Evolutionary conservation across 164 flowering plant genomes (phyloP).

Genomic region (Chloranthus sessilifolius): DNA sequence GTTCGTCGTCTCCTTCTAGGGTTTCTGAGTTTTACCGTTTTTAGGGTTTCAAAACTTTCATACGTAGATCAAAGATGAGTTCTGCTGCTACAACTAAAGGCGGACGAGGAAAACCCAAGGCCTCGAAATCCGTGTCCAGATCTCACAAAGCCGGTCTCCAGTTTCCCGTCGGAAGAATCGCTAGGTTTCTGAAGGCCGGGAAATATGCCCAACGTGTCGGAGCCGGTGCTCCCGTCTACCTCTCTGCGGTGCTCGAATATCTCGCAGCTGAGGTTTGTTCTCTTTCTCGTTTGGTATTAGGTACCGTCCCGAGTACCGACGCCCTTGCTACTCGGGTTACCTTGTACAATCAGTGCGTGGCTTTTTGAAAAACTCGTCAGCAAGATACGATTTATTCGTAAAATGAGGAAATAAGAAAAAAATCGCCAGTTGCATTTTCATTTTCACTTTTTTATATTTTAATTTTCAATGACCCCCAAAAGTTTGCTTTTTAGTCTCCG

Average conservation of each 20-base stretch:
- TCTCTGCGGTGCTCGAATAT: conserved; percentile 53
- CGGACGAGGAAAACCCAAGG: conserved; percentile 46
- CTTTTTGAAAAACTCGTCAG: no score
- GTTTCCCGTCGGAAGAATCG: conserved; percentile 56
- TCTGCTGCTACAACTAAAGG: conserved; percentile 24
- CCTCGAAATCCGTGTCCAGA: conserved; percentile 40
- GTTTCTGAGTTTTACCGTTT: no score
- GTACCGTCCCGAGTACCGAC: no score
- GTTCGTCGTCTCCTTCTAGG: no score
- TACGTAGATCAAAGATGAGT: no score
- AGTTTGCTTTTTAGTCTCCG: no score
- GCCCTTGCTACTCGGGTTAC: no score
- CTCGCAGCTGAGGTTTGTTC: conserved; percentile 46
- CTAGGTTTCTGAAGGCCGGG: conserved; percentile 53
- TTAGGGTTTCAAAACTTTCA: no score
- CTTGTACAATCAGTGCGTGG: no score
- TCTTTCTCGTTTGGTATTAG: not conserved
- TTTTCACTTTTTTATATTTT: not conserved
- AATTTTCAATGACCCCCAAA: not conserved
- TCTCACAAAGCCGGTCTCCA: conserved; percentile 52
- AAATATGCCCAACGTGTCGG: conserved; percentile 54
- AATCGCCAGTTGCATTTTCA: not conserved
- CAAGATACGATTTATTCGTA: no score
- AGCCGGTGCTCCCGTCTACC: conserved; percentile 51
- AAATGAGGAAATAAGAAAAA: no score